Evolutionary conservation across 164 flowering plant species (phyloP).

Genomic region (Magnolia kwangsiensis): DNA sequence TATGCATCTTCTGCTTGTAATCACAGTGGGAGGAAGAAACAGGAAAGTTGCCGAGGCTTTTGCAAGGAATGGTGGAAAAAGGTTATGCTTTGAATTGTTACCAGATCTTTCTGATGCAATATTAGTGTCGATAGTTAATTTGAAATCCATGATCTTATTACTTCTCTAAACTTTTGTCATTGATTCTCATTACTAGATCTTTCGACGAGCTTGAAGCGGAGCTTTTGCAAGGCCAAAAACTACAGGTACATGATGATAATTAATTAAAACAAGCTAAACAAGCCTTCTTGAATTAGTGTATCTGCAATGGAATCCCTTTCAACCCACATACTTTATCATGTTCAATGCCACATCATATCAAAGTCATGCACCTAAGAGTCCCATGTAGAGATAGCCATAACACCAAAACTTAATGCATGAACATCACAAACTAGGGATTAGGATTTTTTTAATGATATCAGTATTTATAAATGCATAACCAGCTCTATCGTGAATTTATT

Average conservation of each 20-base stretch:
- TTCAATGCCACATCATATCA: no score
- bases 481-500: no score
- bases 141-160: neutral
- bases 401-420: no score
- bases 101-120: neutral
- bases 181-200: conserved; percentile 42
- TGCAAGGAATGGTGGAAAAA: conserved; percentile 80
- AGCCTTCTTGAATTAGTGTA: no score
- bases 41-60: conserved; percentile 95
- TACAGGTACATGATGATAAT: conserved; percentile 53
- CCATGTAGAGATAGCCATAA: no score
- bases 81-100: conserved; percentile 33
- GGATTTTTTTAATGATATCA: no score
- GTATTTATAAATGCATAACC: no score
- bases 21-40: conserved; percentile 96
- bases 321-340: no score
- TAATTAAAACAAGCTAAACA: no score
- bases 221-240: conserved; percentile 89
- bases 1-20: neutral
- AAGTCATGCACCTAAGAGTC: no score
- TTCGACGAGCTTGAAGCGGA: conserved; percentile 97
- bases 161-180: neutral
- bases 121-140: neutral
- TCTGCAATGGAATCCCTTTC: no score
- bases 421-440: no score